phyloP scores from a whole-genome alignment of 1,284 basidiomycete species.

The Stereum hirsutum region DNA sequence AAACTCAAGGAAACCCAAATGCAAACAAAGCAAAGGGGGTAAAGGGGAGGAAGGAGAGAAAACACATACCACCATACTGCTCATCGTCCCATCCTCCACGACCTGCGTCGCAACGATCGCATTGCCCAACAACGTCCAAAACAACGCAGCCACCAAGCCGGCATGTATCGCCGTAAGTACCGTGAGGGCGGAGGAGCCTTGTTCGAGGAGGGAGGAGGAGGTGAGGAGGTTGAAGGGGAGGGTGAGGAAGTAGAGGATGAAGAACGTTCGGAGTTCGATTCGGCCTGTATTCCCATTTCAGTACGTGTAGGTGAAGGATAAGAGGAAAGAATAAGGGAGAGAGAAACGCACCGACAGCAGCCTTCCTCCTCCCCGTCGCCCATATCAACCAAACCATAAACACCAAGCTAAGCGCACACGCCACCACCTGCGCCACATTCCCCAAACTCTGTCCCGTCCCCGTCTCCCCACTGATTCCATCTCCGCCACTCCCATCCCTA shows the following conservation, averaged over 20 bases:
- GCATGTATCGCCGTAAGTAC: slow-evolving; percentile 70
- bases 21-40: too few relatives aligned
- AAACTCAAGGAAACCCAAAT: too few relatives aligned
- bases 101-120: slow-evolving; percentile 75
- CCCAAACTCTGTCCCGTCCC: slow-evolving; percentile 44
- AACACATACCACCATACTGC: slow-evolving; percentile 53
- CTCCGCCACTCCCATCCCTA: too few relatives aligned
- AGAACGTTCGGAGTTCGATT: slow-evolving; percentile 57
- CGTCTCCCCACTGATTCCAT: too few relatives aligned
- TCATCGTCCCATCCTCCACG: slow-evolving; percentile 75
- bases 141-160: slow-evolving; percentile 59
- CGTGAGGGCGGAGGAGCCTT: slow-evolving; percentile 61
- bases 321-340: neutral
- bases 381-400: slow-evolving; percentile 39
- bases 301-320: neutral
- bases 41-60: too few relatives aligned
- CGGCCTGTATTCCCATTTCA: slow-evolving; percentile 38
- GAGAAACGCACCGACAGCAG: slow-evolving; percentile 34
- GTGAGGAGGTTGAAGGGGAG: slow-evolving; percentile 73
- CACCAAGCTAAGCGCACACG: slow-evolving; percentile 51
- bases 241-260: slow-evolving; percentile 60
- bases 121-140: slow-evolving; percentile 74
- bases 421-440: slow-evolving; percentile 69
- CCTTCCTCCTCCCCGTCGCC: slow-evolving; percentile 33
- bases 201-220: slow-evolving; percentile 66